Conservation (phyloP, 1,284 basidiomycete species). For the Puccinia polysora region DNA sequence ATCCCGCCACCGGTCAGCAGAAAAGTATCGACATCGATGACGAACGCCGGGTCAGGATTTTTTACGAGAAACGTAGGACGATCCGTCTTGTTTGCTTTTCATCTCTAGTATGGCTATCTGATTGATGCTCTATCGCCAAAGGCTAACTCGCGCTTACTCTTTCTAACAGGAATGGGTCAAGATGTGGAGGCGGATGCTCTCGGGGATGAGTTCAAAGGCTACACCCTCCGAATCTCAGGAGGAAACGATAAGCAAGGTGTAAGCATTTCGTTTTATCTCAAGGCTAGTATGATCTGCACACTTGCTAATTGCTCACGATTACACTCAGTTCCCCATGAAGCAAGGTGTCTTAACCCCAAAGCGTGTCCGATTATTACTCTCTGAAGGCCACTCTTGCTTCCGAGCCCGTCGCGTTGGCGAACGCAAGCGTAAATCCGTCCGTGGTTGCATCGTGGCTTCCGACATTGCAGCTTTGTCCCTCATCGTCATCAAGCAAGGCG, state of each 20-base stretch:
- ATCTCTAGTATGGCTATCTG: background rate
- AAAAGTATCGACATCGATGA: slow-evolving; percentile 61
- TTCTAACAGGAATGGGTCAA: slow-evolving; percentile 68
- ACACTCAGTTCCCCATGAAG: slow-evolving; percentile 88
- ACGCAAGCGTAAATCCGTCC: slow-evolving; percentile 97
- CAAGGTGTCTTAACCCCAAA: slow-evolving; percentile 93
- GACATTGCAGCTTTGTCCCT: slow-evolving; percentile 93
- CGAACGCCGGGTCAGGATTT: slow-evolving; percentile 62
- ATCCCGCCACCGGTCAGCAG: slow-evolving; percentile 81
- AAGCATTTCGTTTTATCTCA: slow-evolving; percentile 6
- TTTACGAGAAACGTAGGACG: slow-evolving; percentile 71
- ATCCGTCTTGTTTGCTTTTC: background rate
- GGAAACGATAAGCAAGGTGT: slow-evolving; percentile 71
- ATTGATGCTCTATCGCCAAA: background rate
- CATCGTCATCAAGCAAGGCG: slow-evolving; percentile 96
- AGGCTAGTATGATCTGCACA: background rate
- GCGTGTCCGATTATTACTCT: slow-evolving; percentile 89
- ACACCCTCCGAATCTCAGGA: slow-evolving; percentile 93
- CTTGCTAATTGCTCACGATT: background rate
- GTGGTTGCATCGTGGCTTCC: slow-evolving; percentile 88
- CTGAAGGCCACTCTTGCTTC: slow-evolving; percentile 97
- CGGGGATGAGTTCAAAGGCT: slow-evolving; percentile 96
- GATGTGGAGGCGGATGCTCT: slow-evolving; percentile 86
- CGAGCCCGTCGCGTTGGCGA: slow-evolving; percentile 86
- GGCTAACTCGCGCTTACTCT: background rate